Percentiles rank a stretch among this genome's conserved stretches.
phyloP scores from a whole-genome alignment of 2,329 filamentous ascomycete species.

The Paraphaeosphaeria minitans region DNA sequence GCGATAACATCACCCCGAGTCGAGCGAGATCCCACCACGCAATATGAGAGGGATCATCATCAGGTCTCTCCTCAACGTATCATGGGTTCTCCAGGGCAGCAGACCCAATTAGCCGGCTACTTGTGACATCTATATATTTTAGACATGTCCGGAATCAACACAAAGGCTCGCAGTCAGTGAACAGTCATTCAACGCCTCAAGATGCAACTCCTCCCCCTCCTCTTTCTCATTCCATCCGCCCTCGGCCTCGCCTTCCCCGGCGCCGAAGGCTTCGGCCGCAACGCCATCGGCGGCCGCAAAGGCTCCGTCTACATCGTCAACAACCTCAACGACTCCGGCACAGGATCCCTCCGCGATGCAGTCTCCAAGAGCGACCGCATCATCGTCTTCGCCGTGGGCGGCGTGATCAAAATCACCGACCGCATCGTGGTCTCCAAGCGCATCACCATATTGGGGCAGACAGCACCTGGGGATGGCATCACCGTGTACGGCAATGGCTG shows the following conservation, averaged over 20 bases:
- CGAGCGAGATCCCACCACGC: not conserved
- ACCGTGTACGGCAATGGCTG: conserved; percentile 61
- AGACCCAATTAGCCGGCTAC: not conserved
- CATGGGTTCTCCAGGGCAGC: not conserved
- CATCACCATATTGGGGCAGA: conserved; percentile 58
- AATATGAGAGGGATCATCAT: not conserved
- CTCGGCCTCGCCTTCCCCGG: conserved; percentile 53
- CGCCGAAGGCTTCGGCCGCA: conserved; percentile 57
- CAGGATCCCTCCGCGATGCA: conserved; percentile 58
- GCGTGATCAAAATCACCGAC: conserved; percentile 55
- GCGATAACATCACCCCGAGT: conserved; percentile 1
- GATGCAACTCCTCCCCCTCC: conserved; percentile 11
- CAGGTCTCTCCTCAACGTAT: too few species aligned
- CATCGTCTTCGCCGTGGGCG: conserved; percentile 57
- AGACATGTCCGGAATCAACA: not conserved
- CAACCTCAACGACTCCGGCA: conserved; percentile 55
- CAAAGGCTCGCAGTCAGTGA: not conserved
- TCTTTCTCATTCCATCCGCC: conserved; percentile 12
- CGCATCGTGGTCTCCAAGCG: conserved; percentile 56
- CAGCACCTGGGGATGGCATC: conserved; percentile 56
- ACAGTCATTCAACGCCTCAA: not conserved
- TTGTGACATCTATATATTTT: not conserved
- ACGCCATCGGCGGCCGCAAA: conserved; percentile 54
- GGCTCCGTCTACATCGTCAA: conserved; percentile 57
- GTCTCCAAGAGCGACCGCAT: conserved; percentile 56